Percentiles rank a stretch among this genome's conserved stretches.
Conservation (phyloP, 2,329 filamentous ascomycete species). For the Camptophora hylomeconis region DNA sequence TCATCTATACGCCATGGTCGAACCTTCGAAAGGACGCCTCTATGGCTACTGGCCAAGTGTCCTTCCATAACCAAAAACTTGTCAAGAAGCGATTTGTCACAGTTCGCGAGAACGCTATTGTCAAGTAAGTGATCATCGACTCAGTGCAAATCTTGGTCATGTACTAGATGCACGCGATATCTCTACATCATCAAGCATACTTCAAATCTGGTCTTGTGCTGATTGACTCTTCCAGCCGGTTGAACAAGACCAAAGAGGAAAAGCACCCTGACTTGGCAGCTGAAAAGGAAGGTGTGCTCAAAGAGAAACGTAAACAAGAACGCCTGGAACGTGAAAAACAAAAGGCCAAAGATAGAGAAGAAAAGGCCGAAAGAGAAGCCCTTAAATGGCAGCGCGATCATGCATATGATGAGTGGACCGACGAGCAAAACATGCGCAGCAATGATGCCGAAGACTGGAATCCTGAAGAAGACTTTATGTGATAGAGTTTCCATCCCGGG, state of each 20-base stretch:
- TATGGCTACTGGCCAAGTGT: slow-evolving; percentile 91
- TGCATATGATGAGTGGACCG: slow-evolving; percentile 86
- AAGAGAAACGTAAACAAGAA: slow-evolving; percentile 59
- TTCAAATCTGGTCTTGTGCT: too few relatives aligned
- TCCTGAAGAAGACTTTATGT: slow-evolving; percentile 97
- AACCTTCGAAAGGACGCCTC: slow-evolving; percentile 91
- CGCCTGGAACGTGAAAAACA: slow-evolving; percentile 28
- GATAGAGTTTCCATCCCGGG: too few relatives aligned
- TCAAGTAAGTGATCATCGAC: too few relatives aligned
- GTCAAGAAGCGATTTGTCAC: slow-evolving; percentile 73
- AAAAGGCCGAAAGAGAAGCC: slow-evolving; percentile 64
- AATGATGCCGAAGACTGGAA: slow-evolving; percentile 63
- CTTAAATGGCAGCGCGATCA: slow-evolving; percentile 95
- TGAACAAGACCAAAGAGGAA: slow-evolving; percentile 93
- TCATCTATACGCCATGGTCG: slow-evolving; percentile 96
- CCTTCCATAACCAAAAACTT: slow-evolving; percentile 75
- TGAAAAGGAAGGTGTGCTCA: slow-evolving; percentile 66
- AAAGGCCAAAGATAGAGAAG: slow-evolving; percentile 27
- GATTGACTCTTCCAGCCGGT: too few relatives aligned
- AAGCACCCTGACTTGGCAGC: slow-evolving; percentile 70
- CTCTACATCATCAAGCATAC: too few relatives aligned
- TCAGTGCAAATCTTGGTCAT: too few relatives aligned
- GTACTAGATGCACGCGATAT: too few relatives aligned
- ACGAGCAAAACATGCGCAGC: slow-evolving; percentile 70
- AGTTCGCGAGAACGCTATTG: slow-evolving; percentile 71